These are phyloP conservation scores for Apiospora rasikravindrae DNA, from an alignment of 2,329 filamentous ascomycete genomes.

Conservation along the genomic window DNA sequence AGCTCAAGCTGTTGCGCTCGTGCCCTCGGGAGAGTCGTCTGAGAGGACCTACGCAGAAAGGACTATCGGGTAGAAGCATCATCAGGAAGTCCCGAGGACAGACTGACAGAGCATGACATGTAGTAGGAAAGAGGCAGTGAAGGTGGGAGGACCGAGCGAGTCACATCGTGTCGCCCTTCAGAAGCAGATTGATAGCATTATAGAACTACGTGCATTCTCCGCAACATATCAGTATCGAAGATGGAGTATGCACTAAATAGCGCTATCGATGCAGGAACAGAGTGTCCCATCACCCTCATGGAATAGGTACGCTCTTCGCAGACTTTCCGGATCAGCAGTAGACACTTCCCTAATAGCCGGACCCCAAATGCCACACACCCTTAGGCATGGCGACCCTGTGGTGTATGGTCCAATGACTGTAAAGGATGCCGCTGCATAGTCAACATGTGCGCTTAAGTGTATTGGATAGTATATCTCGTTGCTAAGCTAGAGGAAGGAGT, in stretches of 20 bases:
- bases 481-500: not conserved
- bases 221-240: not conserved
- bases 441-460: not conserved
- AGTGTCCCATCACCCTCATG: not conserved
- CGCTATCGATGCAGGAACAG: not conserved
- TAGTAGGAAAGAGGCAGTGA: not conserved
- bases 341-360: constrained; percentile 2
- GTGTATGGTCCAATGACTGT: not conserved
- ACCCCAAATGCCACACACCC: not conserved
- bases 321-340: not conserved
- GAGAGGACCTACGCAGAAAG: no score
- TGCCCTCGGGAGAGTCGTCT: not conserved
- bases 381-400: not conserved
- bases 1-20: not conserved
- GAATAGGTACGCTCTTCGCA: not conserved
- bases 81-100: not conserved
- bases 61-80: not conserved
- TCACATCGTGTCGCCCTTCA: not conserved
- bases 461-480: not conserved
- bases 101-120: not conserved
- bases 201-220: not conserved
- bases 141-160: not conserved
- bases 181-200: no score
- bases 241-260: not conserved
- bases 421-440: not conserved